A percentile compares a stretch with the other conserved stretches of the same genome.
Conservation (phyloP, 495 filamentous ascomycete genomes). For the Trypethelium eluteriae region DNA sequence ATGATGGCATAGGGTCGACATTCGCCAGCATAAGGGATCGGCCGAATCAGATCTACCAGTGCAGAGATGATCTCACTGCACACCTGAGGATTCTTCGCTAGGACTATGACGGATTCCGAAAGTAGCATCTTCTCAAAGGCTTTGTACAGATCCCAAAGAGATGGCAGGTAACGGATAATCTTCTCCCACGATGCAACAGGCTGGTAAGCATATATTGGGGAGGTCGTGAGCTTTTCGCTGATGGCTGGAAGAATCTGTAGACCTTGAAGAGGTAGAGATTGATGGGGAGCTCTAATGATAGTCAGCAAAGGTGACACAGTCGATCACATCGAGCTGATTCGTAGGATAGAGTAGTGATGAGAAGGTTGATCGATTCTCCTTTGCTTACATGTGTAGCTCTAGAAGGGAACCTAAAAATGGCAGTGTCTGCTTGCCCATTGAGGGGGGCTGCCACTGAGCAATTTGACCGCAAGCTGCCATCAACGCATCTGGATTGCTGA, state of each 20-base stretch:
- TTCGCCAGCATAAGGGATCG: slow-evolving; percentile 32
- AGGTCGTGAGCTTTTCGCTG: slow-evolving; percentile 7
- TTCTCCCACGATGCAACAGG: slow-evolving; percentile 30
- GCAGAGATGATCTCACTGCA: slow-evolving; percentile 30
- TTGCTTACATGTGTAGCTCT: slow-evolving; percentile 28
- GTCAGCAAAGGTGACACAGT: neutral
- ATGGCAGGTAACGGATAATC: slow-evolving; percentile 28
- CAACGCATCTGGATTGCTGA: slow-evolving; percentile 27
- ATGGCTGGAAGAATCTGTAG: slow-evolving; percentile 21
- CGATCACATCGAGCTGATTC: too few relatives aligned
- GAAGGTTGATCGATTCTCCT: neutral
- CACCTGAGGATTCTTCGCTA: slow-evolving; percentile 32
- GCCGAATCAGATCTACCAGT: slow-evolving; percentile 31
- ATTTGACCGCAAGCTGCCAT: slow-evolving; percentile 30
- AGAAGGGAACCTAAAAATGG: slow-evolving; percentile 30
- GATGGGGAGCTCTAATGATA: slow-evolving; percentile 24
- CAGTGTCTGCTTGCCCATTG: slow-evolving; percentile 26
- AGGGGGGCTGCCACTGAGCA: slow-evolving; percentile 28
- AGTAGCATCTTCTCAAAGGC: slow-evolving; percentile 33
- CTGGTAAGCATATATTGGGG: slow-evolving; percentile 29
- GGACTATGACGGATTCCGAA: slow-evolving; percentile 30
- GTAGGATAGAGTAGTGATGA: too few relatives aligned
- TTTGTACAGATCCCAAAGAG: slow-evolving; percentile 29
- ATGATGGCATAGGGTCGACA: slow-evolving; percentile 33
- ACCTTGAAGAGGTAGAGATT: slow-evolving; percentile 32